Evolutionary conservation across 441 rosid genomes (phyloP), one percentile per base, ranked within the genome.

Genomic region (Gossypium laxum): DNA sequence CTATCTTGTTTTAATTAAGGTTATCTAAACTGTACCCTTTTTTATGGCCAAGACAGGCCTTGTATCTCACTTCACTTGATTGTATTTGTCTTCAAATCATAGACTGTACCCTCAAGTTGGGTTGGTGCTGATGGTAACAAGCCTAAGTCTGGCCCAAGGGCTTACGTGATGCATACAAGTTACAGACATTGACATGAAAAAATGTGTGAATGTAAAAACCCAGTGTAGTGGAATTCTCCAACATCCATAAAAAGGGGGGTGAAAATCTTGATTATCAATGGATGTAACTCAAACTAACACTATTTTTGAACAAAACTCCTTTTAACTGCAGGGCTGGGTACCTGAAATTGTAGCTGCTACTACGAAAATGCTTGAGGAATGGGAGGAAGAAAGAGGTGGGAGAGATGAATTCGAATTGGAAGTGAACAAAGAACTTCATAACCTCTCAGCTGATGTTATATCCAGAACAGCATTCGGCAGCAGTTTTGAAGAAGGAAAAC

Each of bases 381-480:
- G 97, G 97, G 91, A 88, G 64, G 88, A 81, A 70, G 75, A 67
- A 57, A 77, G 86, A 74, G 83, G 70, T 3, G 94, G 79, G 14
- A 84, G 75, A 76, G 88, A 83, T 4, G 86, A 85, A 72, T 72
- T 88, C 34, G 96, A 91, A 82, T 66, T 93, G 45, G 96, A 91
- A 17, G 80, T 88, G 51, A 80, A 76, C 43, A 82, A 68, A 67
- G 82, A 88, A 63, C 82, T 89, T 22, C 94, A 89, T 21, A 80
- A 58, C 0, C 85, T 91, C 10, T 84, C 91, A 3, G 92, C 89
- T 26, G 91, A 91, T 52, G 59, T 88, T 11, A 86, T 91, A 64
- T 89, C 98, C 45, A 80, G 91, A 78, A 89, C 94, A 22, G 92
- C 92, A 70, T 88, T 89, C 69, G 98, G 96, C 5, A 91, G 91